Evolutionary conservation across 2,329 filamentous ascomycete species (phyloP), one percentile per base, ranked within the genome.

Genomic region (Dactylonectria estremocensis): DNA sequence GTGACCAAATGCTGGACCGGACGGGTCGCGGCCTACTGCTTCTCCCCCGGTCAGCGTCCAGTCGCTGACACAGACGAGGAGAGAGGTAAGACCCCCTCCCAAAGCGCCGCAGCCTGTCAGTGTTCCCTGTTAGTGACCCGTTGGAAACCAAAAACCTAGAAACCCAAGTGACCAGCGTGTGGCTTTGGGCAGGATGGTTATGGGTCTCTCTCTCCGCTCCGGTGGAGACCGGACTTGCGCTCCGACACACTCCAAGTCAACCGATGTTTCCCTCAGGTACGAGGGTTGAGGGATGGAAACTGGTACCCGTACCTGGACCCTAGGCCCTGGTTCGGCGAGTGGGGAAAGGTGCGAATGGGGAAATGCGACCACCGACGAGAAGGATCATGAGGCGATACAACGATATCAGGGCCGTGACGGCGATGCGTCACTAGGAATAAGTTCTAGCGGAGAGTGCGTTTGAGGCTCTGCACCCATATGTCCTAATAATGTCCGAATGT

Each of bases 351-450:
- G 45, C n/a, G 53, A 35, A 64, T 64, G 59, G 66, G 57, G 68
- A 57, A 71, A 55, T 43, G 16, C 50, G 59, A 57, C 28, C 55
- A 52, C 35, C 53, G 56, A 59, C 54, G 20, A 61, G 55, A 46
- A 59, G 56, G 66, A 68, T 70, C 66, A 64, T 69, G 64, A 57
- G 64, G 57, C 58, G 61, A 71, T 64, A 28, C 50, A n/a, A 20
- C 65, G 71, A 72, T 64, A 54, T 71, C 55, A 54, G 64, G 69
- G 69, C 67, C 68, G 55, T 61, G 61, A 64, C 68, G 60, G 57
- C 66, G 60, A 56, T 58, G 37, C 20, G 49, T 61, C 46, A 43
- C 61, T 64, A 67, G 60, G 50, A 59, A 67, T 52, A 63, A 66
- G 50, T 63, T 57, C 72, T 43, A 54, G 60, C 56, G 54, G 53